A percentile compares a stretch with the other conserved stretches of the same genome.
phyloP scores from a whole-genome alignment of 2,329 filamentous ascomycete species.

The Phoma herbarum region DNA sequence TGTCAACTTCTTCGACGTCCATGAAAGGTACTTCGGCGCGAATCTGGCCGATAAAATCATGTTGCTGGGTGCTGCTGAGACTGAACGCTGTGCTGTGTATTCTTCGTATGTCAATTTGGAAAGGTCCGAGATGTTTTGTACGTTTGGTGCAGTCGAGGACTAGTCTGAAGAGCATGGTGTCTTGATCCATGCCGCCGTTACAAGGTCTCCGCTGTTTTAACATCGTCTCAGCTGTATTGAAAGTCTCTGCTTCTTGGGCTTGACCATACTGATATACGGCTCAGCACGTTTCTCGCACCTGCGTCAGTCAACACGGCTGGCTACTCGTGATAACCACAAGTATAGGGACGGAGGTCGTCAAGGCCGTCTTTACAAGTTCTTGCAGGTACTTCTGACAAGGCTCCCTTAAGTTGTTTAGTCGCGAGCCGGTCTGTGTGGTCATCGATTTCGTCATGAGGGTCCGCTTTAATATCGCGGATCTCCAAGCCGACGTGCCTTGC shows the following conservation, averaged over 20 bases:
- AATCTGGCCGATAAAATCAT: background rate
- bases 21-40: background rate
- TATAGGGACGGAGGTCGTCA: too few relatives aligned
- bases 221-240: background rate
- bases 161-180: background rate
- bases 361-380: background rate
- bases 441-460: background rate
- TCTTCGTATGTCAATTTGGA: background rate
- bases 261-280: background rate
- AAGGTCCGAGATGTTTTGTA: background rate
- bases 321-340: background rate
- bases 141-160: background rate
- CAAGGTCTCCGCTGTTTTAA: background rate
- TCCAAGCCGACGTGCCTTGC: background rate
- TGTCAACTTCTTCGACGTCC: background rate
- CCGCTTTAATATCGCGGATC: background rate
- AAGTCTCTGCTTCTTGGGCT: background rate
- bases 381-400: background rate
- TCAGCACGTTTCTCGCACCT: too few relatives aligned
- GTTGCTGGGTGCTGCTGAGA: background rate
- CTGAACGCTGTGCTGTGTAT: background rate
- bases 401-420: background rate
- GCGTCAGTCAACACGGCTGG: background rate
- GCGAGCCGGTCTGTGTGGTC: background rate
- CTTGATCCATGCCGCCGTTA: background rate